Percentiles rank a stretch among this genome's conserved stretches.
Evolutionary conservation across 192 early-diverging fungal genomes (phyloP).

Genomic region (Martensiomyces pterosporus): DNA sequence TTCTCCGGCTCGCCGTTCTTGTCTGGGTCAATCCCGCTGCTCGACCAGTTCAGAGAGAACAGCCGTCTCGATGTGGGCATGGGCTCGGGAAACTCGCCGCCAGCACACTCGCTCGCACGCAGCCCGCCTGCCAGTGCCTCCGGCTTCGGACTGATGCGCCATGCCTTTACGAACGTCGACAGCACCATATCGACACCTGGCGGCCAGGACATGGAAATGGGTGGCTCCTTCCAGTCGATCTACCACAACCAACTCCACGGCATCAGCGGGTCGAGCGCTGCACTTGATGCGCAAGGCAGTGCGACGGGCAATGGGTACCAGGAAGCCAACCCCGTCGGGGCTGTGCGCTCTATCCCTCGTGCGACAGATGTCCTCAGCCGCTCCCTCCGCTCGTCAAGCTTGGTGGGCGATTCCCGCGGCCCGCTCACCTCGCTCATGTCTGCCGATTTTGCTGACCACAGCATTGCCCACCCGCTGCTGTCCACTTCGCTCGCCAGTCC

Average conservation of each 20-base stretch:
- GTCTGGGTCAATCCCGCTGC: constrained; percentile 43
- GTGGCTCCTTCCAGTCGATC: constrained; percentile 7
- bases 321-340: constrained; percentile 21
- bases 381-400: constrained; percentile 32
- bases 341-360: constrained; percentile 27
- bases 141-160: constrained; percentile 30
- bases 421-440: constrained; percentile 20
- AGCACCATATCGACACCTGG: constrained; percentile 5
- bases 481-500: background rate
- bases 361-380: constrained; percentile 35
- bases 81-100: constrained; percentile 29
- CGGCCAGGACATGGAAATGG: constrained; percentile 5
- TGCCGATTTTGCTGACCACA: background rate
- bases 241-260: constrained; percentile 22
- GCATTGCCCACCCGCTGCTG: background rate
- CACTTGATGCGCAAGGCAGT: too few species aligned
- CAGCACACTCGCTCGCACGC: constrained; percentile 32
- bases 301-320: too few species aligned
- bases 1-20: constrained; percentile 42
- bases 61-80: constrained; percentile 16
- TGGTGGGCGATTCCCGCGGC: constrained; percentile 31
- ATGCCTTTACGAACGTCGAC: constrained; percentile 40
- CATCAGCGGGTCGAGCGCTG: constrained; percentile 5
- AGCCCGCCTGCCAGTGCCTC: constrained; percentile 21
- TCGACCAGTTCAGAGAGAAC: constrained; percentile 39